Conservation (phyloP, 495 filamentous ascomycete species). For the Aspergillus indologenus region DNA sequence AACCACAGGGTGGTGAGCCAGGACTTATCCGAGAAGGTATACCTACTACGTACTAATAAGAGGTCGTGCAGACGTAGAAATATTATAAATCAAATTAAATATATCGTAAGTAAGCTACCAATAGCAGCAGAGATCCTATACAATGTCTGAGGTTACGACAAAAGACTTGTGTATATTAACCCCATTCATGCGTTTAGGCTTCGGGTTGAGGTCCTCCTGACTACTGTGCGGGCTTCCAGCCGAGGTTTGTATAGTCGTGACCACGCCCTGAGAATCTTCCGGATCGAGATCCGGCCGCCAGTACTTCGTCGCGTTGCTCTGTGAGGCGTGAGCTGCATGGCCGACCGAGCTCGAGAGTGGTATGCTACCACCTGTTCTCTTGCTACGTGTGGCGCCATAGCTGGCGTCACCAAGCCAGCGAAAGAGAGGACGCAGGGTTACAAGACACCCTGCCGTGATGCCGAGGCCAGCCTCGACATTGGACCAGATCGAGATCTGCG, state of each 20-base stretch:
- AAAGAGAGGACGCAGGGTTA: slow-evolving; percentile 48
- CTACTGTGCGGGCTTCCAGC: slow-evolving; percentile 34
- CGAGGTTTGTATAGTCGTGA: slow-evolving; percentile 34
- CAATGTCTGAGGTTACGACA: slow-evolving; percentile 30
- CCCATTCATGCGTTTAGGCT: slow-evolving; percentile 24
- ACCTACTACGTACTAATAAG: not conserved
- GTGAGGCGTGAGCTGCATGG: slow-evolving; percentile 19
- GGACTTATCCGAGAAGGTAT: no score
- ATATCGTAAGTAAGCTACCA: not conserved
- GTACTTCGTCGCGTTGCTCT: slow-evolving; percentile 21
- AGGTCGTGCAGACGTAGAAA: no score
- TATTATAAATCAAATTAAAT: no score
- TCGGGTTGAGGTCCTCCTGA: slow-evolving; percentile 39
- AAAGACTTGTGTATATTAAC: slow-evolving; percentile 45
- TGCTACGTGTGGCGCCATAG: slow-evolving; percentile 27
- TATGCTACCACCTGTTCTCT: slow-evolving; percentile 28
- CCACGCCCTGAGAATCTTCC: slow-evolving; percentile 25
- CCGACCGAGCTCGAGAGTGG: slow-evolving; percentile 35
- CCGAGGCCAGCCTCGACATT: slow-evolving; percentile 46
- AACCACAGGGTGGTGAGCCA: no score
- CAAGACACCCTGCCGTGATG: slow-evolving; percentile 46
- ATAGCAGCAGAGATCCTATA: slow-evolving; percentile 10
- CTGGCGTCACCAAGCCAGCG: slow-evolving; percentile 41
- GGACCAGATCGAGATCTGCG: slow-evolving; percentile 46
- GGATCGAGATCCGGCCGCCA: slow-evolving; percentile 35